Percentiles rank a stretch among this genome's conserved stretches.
Evolutionary conservation across 2,329 filamentous ascomycete species (phyloP).

Genomic region (Plectosphaerella plurivora): DNA sequence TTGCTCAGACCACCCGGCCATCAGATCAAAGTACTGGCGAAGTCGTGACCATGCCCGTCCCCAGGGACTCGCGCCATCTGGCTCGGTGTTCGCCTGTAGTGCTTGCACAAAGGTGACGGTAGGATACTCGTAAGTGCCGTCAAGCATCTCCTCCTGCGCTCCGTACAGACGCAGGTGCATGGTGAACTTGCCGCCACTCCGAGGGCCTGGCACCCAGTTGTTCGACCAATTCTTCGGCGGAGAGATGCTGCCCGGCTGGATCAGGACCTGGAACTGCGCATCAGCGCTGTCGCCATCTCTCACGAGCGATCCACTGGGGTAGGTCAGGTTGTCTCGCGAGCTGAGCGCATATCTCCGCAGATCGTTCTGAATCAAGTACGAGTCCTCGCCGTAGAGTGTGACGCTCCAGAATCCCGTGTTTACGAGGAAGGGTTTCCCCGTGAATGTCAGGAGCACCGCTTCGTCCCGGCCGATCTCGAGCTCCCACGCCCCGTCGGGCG

Average conservation of each 20-base stretch:
- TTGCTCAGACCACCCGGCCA: too few species aligned
- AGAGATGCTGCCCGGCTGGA: slow-evolving; percentile 17
- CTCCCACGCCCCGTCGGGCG: slow-evolving; percentile 4
- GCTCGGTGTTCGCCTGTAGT: too few species aligned
- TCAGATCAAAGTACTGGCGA: too few species aligned
- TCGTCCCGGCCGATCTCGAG: neutral
- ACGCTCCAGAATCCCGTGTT: slow-evolving; percentile 19
- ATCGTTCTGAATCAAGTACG: slow-evolving; percentile 18
- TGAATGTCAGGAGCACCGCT: slow-evolving; percentile 3
- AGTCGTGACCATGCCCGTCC: too few species aligned
- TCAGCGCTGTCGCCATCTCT: slow-evolving; percentile 6
- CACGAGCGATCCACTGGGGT: slow-evolving; percentile 14
- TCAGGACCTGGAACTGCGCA: slow-evolving; percentile 18
- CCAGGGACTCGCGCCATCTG: too few species aligned
- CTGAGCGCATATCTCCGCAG: slow-evolving; percentile 17
- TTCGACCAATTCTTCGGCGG: slow-evolving; percentile 19
- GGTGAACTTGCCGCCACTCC: too few species aligned
- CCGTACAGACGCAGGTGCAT: too few species aligned
- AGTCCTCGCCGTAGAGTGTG: slow-evolving; percentile 16
- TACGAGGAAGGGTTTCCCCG: slow-evolving; percentile 5
- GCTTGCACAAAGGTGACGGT: too few species aligned
- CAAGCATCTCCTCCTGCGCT: too few species aligned
- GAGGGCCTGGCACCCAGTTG: too few species aligned
- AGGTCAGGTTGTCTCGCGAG: slow-evolving; percentile 18
- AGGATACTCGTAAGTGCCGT: too few species aligned